These are phyloP conservation scores for Schizochytrium sp. DNA, from an alignment of 108 stramenopile species.

Conservation along the genomic window DNA sequence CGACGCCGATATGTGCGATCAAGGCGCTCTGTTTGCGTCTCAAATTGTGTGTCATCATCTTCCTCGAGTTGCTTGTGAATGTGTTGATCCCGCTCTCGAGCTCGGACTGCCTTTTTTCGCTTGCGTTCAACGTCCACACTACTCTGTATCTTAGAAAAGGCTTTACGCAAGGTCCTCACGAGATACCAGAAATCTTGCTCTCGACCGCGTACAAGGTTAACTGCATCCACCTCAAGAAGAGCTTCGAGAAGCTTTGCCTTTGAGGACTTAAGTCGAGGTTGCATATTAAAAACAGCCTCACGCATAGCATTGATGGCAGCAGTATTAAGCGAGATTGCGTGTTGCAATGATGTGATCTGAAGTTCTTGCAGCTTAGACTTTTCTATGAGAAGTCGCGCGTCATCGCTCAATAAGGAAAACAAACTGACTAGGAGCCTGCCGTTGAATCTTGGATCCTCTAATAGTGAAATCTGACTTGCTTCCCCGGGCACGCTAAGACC, in stretches of 20 bases:
- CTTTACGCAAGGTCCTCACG: neutral
- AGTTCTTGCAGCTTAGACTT: neutral
- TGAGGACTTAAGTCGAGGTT: neutral
- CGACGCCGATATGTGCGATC: too few species aligned
- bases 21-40: too few species aligned
- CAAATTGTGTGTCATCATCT: too few species aligned
- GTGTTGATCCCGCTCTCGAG: neutral
- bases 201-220: neutral
- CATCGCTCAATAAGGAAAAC: neutral
- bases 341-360: neutral
- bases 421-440: neutral
- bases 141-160: constrained; percentile 7
- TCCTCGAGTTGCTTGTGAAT: too few species aligned
- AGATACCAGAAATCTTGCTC: constrained; percentile 37
- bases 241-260: neutral
- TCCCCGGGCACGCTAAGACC: neutral
- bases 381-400: neutral
- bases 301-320: neutral
- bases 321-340: neutral
- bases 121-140: neutral
- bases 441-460: neutral
- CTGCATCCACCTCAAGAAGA: neutral
- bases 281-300: neutral
- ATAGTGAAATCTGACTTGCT: neutral
- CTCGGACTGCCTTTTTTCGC: neutral